Percentiles rank a stretch among this genome's conserved stretches.
These are phyloP conservation scores for Botryococcus braunii DNA, from an alignment of 163 green algal genomes.

Conservation along the genomic window DNA sequence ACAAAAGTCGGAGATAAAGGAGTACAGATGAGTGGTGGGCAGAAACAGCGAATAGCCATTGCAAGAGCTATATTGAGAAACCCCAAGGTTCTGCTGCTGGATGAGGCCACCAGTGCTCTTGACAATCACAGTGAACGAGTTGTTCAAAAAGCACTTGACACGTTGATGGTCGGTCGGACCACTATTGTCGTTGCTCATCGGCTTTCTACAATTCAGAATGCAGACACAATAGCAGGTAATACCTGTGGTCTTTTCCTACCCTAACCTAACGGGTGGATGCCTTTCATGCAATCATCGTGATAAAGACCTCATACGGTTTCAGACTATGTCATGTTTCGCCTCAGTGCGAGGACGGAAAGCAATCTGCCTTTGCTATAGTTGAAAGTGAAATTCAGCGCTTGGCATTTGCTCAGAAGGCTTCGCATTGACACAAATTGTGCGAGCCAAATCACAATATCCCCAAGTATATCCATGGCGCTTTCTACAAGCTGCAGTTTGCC, in stretches of 20 bases:
- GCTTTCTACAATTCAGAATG: conserved; percentile 57
- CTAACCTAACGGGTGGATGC: too few species aligned
- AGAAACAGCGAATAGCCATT: conserved; percentile 82
- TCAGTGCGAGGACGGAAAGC: too few species aligned
- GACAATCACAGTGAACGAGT: conserved; percentile 48
- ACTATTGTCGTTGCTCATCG: conserved; percentile 75
- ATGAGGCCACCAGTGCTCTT: conserved; percentile 61
- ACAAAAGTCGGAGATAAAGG: conserved; percentile 79
- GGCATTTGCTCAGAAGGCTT: too few species aligned
- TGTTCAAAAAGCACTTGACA: conserved; percentile 42
- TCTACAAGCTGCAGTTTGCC: not conserved
- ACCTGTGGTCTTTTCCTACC: too few species aligned
- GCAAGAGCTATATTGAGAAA: conserved; percentile 74
- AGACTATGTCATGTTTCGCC: too few species aligned
- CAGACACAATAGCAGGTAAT: conserved; percentile 58
- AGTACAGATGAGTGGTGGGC: conserved; percentile 70
- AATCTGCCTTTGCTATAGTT: too few species aligned
- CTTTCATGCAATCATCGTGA: too few species aligned
- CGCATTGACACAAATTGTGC: too few species aligned
- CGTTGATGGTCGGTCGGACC: conserved; percentile 60
- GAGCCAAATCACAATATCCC: too few species aligned
- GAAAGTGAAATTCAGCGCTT: too few species aligned
- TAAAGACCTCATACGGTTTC: too few species aligned
- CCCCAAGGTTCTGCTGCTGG: conserved; percentile 60
- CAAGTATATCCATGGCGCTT: too few species aligned